phyloP scores from a whole-genome alignment of 2,329 filamentous ascomycete species.

The Colletotrichum truncatum region DNA sequence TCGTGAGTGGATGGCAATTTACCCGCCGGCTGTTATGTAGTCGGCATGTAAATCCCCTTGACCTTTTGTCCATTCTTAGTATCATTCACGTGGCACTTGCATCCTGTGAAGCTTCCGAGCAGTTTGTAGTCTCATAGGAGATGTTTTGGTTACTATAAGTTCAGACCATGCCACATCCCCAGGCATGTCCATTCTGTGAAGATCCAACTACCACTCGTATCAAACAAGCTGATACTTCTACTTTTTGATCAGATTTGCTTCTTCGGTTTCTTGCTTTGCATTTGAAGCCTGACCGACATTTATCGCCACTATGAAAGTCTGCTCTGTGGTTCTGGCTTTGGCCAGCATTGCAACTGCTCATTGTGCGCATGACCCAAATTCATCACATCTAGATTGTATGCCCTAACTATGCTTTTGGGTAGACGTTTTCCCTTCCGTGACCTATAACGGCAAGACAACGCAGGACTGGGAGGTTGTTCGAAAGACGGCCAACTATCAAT shows the following conservation, averaged over 20 bases:
- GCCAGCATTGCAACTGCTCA: slow-evolving; percentile 45
- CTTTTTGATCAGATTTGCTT: too few relatives aligned
- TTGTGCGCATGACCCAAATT: slow-evolving; percentile 44
- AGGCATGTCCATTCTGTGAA: too few relatives aligned
- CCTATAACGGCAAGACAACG: slow-evolving; percentile 40
- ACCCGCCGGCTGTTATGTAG: slow-evolving; percentile 26
- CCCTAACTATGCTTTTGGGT: neutral
- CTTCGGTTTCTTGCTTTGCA: too few relatives aligned
- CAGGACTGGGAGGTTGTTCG: slow-evolving; percentile 57
- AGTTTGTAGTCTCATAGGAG: too few relatives aligned
- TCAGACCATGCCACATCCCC: too few relatives aligned
- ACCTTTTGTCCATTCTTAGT: neutral
- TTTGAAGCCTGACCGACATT: too few relatives aligned
- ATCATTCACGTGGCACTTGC: too few relatives aligned
- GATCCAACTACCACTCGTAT: too few relatives aligned
- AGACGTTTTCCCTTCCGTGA: slow-evolving; percentile 54
- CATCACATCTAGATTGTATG: too few relatives aligned
- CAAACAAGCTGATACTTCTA: too few relatives aligned
- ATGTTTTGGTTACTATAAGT: too few relatives aligned
- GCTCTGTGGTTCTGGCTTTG: slow-evolving; percentile 34
- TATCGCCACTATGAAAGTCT: slow-evolving; percentile 31
- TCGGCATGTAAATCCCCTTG: slow-evolving; percentile 30
- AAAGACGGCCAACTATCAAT: slow-evolving; percentile 59
- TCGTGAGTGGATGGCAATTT: slow-evolving; percentile 4
- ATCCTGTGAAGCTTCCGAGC: too few relatives aligned